A percentile compares a stretch with the other conserved stretches of the same genome.
These are phyloP conservation scores for Aspergillus nomiae DNA, from an alignment of 2,329 filamentous ascomycete genomes.

Conservation along the genomic window DNA sequence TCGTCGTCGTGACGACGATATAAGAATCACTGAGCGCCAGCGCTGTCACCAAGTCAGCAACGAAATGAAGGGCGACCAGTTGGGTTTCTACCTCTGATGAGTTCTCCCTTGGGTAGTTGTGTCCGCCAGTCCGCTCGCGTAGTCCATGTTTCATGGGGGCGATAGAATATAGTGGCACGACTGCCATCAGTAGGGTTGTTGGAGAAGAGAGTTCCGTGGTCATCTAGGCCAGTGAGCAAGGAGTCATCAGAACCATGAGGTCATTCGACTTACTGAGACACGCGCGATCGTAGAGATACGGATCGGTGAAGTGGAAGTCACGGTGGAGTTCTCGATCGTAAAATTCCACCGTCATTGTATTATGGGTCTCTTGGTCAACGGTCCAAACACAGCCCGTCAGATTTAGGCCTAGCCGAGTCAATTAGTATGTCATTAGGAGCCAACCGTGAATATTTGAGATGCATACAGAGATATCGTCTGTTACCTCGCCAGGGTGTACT, in stretches of 20 bases:
- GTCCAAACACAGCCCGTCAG: conserved; percentile 96
- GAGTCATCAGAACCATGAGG: neutral
- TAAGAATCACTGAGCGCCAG: conserved; percentile 92
- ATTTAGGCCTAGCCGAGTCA: conserved; percentile 63
- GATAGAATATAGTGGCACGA: conserved; percentile 87
- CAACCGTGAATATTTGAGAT: neutral
- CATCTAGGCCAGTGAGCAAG: conserved; percentile 50
- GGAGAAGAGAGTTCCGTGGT: conserved; percentile 82
- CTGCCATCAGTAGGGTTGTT: conserved; percentile 69
- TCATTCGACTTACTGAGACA: conserved; percentile 65
- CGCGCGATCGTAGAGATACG: conserved; percentile 93
- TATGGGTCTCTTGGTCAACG: conserved; percentile 87
- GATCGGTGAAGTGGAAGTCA: conserved; percentile 97
- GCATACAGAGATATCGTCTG: conserved; percentile 78
- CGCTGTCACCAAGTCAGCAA: conserved; percentile 45
- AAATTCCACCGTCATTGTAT: conserved; percentile 96
- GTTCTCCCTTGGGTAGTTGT: conserved; percentile 81
- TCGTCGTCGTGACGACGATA: conserved; percentile 82
- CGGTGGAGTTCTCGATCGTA: conserved; percentile 91
- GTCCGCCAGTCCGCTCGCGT: conserved; percentile 87
- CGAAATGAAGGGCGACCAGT: neutral
- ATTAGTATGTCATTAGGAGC: neutral
- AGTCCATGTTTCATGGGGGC: conserved; percentile 97
- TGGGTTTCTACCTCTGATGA: conserved; percentile 58
- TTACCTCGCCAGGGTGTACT: conserved; percentile 96